Evolutionary conservation across 2,329 filamentous ascomycete species (phyloP).

Genomic region (Eutypa lata): DNA sequence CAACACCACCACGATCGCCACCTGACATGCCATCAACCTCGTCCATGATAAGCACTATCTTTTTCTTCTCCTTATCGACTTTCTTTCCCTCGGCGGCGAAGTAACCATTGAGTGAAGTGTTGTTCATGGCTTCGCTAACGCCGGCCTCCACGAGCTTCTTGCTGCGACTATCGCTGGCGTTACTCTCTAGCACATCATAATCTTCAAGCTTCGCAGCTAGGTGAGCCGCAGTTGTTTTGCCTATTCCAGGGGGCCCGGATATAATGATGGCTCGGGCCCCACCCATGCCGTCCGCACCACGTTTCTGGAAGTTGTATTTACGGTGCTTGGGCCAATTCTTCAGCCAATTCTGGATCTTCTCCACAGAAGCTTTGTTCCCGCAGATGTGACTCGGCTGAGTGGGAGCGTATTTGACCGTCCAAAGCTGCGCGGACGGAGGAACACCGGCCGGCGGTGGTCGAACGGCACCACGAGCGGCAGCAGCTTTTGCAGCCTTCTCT

Average conservation of each 20-base stretch:
- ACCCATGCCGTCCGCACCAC: slow-evolving; percentile 81
- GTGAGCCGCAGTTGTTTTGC: slow-evolving; percentile 96
- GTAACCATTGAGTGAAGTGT: slow-evolving; percentile 86
- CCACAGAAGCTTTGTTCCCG: slow-evolving; percentile 87
- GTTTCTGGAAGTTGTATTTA: slow-evolving; percentile 76
- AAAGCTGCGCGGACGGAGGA: slow-evolving; percentile 62
- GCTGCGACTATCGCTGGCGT: slow-evolving; percentile 92
- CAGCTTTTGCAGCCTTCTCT: slow-evolving; percentile 52
- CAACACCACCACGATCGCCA: slow-evolving; percentile 92
- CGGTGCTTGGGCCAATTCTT: slow-evolving; percentile 76
- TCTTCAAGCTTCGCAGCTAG: slow-evolving; percentile 89
- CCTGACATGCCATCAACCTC: slow-evolving; percentile 99
- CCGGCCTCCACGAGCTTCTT: slow-evolving; percentile 92
- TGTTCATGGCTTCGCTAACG: slow-evolving; percentile 87
- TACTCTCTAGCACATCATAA: slow-evolving; percentile 90
- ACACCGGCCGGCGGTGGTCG: slow-evolving; percentile 35
- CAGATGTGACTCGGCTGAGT: slow-evolving; percentile 83
- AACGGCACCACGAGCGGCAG: slow-evolving; percentile 39
- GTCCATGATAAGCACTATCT: slow-evolving; percentile 96
- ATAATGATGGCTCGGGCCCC: slow-evolving; percentile 87
- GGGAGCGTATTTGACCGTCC: slow-evolving; percentile 95
- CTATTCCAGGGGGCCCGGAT: slow-evolving; percentile 91
- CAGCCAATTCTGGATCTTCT: slow-evolving; percentile 87
- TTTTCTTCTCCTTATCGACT: slow-evolving; percentile 80
- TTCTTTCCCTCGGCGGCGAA: slow-evolving; percentile 82